Percentiles rank a stretch among this genome's conserved stretches.
Evolutionary conservation across 148 eudicot genomes (phyloP).

Genomic region (Chenopodium suecicum): DNA sequence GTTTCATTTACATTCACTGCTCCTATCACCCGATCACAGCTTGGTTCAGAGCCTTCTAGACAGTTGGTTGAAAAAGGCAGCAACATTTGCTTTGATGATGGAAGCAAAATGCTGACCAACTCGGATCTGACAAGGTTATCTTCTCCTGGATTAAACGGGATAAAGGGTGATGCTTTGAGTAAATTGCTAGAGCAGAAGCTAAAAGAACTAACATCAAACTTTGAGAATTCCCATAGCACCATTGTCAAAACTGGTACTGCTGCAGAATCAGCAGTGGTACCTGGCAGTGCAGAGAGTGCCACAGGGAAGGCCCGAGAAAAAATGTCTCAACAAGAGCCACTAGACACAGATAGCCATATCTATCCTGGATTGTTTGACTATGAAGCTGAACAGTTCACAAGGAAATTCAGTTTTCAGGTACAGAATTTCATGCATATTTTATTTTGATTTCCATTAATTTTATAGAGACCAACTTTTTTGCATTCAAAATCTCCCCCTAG

Average conservation of each 20-base stretch:
- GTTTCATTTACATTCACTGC: constrained; percentile 91
- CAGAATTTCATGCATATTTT: neutral
- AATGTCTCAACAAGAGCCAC: constrained; percentile 26
- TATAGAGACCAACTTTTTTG: neutral
- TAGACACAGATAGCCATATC: constrained; percentile 22
- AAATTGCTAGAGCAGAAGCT: constrained; percentile 76
- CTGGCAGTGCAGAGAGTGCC: constrained; percentile 31
- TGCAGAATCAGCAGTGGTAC: constrained; percentile 34
- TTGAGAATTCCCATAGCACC: constrained; percentile 39
- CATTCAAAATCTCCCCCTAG: neutral
- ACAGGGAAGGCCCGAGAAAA: constrained; percentile 27
- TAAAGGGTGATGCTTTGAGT: constrained; percentile 73
- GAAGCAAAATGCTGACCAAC: constrained; percentile 36
- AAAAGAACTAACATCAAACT: constrained; percentile 53
- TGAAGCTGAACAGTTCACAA: constrained; percentile 34
- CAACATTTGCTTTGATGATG: constrained; percentile 33
- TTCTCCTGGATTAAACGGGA: constrained; percentile 41
- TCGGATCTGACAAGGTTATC: constrained; percentile 47
- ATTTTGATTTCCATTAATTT: neutral
- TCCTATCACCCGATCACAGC: constrained; percentile 60
- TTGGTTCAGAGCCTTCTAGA: constrained; percentile 35
- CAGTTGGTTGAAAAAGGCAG: constrained; percentile 28
- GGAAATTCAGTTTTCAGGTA: constrained; percentile 56
- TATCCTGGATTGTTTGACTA: constrained; percentile 31
- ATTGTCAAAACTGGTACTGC: constrained; percentile 30